A percentile compares a stretch with the other conserved stretches of the same genome.
phyloP scores from a whole-genome alignment of 2,329 filamentous ascomycete species.

The Phoma sp. region DNA sequence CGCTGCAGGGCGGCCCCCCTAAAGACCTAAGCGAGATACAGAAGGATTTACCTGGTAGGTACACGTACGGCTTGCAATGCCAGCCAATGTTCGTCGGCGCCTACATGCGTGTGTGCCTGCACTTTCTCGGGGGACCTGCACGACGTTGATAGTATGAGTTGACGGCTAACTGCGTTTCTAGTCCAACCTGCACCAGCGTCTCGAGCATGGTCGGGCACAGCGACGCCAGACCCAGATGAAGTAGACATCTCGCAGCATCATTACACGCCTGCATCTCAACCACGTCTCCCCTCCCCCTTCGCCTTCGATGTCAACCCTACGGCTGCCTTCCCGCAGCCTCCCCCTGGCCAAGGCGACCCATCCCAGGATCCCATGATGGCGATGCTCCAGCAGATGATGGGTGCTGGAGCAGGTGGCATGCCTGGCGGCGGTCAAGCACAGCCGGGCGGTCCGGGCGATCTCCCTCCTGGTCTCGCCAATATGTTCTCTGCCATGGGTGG shows the following conservation, averaged over 20 bases:
- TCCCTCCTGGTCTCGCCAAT: conserved; percentile 52
- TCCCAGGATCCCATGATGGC: conserved; percentile 72
- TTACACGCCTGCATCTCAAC: conserved; percentile 62
- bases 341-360: conserved; percentile 26
- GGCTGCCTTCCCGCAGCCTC: conserved; percentile 23
- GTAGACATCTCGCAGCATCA: conserved; percentile 80
- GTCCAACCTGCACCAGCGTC: conserved; percentile 31
- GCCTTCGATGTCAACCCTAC: conserved; percentile 36
- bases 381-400: conserved; percentile 78
- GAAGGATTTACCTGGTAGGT: conserved; percentile 45
- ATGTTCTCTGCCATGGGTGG: conserved; percentile 55
- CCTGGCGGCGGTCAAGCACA: conserved; percentile 40
- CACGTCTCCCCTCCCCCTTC: conserved; percentile 48
- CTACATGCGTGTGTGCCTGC: background rate
- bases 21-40: conserved; percentile 43
- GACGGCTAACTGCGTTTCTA: conserved; percentile 32
- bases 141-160: background rate
- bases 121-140: background rate
- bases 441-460: conserved; percentile 37
- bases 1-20: conserved; percentile 63
- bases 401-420: conserved; percentile 48
- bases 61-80: background rate
- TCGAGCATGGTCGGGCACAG: conserved; percentile 32
- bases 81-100: background rate
- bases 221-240: conserved; percentile 69